Base-by-base conservation (phyloP, 2,329 filamentous ascomycete genomes). In the Pseudogymnoascus sp. region DNA sequence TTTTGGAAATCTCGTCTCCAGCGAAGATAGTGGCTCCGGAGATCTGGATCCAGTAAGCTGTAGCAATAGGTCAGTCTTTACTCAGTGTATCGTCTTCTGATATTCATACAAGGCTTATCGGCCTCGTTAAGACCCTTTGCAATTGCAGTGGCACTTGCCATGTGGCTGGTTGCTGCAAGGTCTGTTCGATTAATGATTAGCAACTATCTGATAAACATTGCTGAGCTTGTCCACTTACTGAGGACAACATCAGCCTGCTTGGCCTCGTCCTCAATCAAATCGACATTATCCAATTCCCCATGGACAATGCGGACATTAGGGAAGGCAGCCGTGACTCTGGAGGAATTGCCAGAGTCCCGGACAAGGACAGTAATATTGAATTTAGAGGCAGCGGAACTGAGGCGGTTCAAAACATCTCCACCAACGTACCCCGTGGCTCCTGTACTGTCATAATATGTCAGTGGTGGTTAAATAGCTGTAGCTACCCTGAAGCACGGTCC, bases 21-120 rank as follows among this genome's bases (percentile, higher is more conserved):
- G 75, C 75, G 5, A 86, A 73, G n/a, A 84, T 80, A 1, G 82
- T 82, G 0, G 83, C 83, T 0, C 83, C 83, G 2, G 79, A 79
- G 0, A 78, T 79, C 66, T 86, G 83, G 31, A 86, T 75, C 69
- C 79, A 77, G 66, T 77, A 81, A 1, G 75, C 78, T 0, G 78
- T 77, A 4, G 31, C 31, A 33, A 33, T 33, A 33, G 31, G 10
- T 33, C 10, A 33, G 31, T 33, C 31, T 11, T 33, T 11, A 33
- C 31, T 33, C 31, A 33, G 31, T 11, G 31, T 33, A 11, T 33
- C 10, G 31, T 33, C 31, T 33, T 33, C 31, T 33, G 31, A 33
- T 5, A 11, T 33, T 33, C 31, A 33, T 33, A 33, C 31, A 33
- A 33, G 31, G 31, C 31, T 75, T 75, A 28, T 86, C 81, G 0